phyloP scores from a whole-genome alignment of 2,329 filamentous ascomycete species.

The Aspergillus fructus region DNA sequence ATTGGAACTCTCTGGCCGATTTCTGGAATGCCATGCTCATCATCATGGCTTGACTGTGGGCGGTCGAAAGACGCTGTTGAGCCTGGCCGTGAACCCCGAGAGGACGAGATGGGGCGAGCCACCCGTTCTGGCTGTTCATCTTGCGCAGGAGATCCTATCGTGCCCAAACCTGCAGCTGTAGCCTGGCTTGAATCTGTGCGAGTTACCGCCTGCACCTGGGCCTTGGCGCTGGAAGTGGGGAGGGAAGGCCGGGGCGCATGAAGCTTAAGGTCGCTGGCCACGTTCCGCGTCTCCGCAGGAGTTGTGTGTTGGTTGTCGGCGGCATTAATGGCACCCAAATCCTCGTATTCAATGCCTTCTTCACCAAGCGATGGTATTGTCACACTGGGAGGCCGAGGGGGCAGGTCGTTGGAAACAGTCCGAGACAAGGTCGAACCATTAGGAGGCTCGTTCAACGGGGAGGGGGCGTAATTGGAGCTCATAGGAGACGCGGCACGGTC shows the following conservation, averaged over 20 bases:
- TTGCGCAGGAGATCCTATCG: constrained; percentile 48
- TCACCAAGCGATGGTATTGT: constrained; percentile 82
- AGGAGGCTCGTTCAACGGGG: constrained; percentile 73
- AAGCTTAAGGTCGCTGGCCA: constrained; percentile 79
- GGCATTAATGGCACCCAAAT: constrained; percentile 48
- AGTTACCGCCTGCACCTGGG: constrained; percentile 79
- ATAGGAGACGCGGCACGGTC: constrained; percentile 76
- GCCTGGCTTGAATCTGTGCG: constrained; percentile 87
- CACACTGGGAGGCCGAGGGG: constrained; percentile 70
- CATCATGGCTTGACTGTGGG: constrained; percentile 61
- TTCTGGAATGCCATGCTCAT: constrained; percentile 86
- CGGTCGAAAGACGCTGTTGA: constrained; percentile 51
- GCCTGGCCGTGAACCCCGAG: constrained; percentile 50
- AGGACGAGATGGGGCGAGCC: constrained; percentile 61
- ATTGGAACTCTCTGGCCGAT: constrained; percentile 92
- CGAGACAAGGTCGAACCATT: constrained; percentile 40
- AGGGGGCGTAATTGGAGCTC: constrained; percentile 77
- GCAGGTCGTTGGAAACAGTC: constrained; percentile 36
- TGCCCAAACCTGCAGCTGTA: constrained; percentile 79
- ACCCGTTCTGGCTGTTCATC: constrained; percentile 53
- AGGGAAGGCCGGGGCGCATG: constrained; percentile 87
- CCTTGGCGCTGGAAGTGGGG: constrained; percentile 75
- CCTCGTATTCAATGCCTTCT: constrained; percentile 85
- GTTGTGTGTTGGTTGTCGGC: constrained; percentile 46
- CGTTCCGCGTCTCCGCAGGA: constrained; percentile 72